Evolutionary conservation across 306 rosid genomes (phyloP), one percentile per base, ranked within the genome.

Genomic region (Astragalus glycyphyllos): DNA sequence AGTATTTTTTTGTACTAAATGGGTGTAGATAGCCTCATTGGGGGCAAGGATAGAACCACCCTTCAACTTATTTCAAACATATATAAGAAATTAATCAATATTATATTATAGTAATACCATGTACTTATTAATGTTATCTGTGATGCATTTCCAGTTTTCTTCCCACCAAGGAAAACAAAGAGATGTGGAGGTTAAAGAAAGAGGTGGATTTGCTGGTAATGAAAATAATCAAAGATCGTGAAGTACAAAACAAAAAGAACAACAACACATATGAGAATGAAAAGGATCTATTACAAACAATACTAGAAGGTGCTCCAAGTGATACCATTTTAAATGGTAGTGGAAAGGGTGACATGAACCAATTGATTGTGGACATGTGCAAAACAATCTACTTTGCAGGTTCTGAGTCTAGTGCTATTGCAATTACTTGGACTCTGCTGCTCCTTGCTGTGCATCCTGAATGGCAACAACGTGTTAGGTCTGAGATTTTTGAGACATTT

Each of bases 361-460:
- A 26, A 1, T 4, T 74, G 14, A 69, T 78, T 11, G 20, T 82
- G 12, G 86, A 78, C 47, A 71, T 69, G 0, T 78, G 86, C 77
- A 78, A 79, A 31, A 82, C 57, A 10, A 69, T 82, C 2, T 78
- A 77, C 74, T 82, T 82, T 32, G 85, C 85, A 1, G 85, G 82
- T 2, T 53, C 72, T 20, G 82, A 77, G 58, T 61, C 49, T 40
- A 54, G 35, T 7, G 77, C 82, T 20, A 14, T 82, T 23, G 73
- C 82, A 5, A 7, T 56, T n/a, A 10, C 54, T 20, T 82, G 85
- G 85, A 73, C 79, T 10, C 17, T 77, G 66, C 0, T 77, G 64
- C 74, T 82, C 0, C 77, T 82, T 15, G 73, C 80, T 0, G 2
- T 56, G 9, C 77, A 73, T 35, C 82, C 77, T 3, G 29, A 73